Base-by-base conservation (phyloP, 2,329 filamentous ascomycete genomes). In the Sphaerulina musiva region DNA sequence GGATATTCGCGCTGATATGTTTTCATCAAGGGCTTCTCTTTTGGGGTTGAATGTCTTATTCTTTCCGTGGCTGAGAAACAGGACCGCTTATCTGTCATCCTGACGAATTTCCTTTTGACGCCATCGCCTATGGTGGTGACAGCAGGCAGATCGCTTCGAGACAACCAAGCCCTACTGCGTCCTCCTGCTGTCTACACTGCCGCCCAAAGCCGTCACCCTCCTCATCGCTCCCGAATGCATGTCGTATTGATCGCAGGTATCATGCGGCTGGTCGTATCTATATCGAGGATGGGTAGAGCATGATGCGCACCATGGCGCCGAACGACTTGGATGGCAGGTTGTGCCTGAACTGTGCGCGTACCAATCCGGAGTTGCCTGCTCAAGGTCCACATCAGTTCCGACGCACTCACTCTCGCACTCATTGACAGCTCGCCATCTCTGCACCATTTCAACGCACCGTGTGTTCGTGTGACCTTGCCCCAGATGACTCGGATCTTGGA, bases 401-500 rank as follows among this genome's bases (percentile, higher is more conserved):
- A 29, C 26, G 3, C 26, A 29, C 26, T 29, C 26, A 29, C 26
- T 29, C 26, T 4, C 26, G 5, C 26, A 29, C 26, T 29, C 26
- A 20, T 20, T 20, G 2, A 29, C 26, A 29, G 26, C 20, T 36
- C 32, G 20, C 12, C 34, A 17, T 14, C 14, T 6, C 23, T 38
- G 23, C 32, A 52, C 14, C 1, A 36, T 26, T 34, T 41, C 42
- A 20, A 47, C 70, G 69, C 87, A 92, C 88, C 92, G 80, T 97
- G 92, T 75, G 90, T 86, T 73, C 90, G 82, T 74, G 89, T 95
- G 75, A 97, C 86, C 83, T 95, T 96, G 81, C 92, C 92, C 90
- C 91, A 97, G 81, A 97, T 96, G 69, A 97, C 76, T 73, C 92
- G 85, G 80, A 97, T 95, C 86, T 97, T 97, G 76, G 90, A 92